phyloP scores from a whole-genome alignment of 73 alveolate species.

The Effrenium voratum region DNA sequence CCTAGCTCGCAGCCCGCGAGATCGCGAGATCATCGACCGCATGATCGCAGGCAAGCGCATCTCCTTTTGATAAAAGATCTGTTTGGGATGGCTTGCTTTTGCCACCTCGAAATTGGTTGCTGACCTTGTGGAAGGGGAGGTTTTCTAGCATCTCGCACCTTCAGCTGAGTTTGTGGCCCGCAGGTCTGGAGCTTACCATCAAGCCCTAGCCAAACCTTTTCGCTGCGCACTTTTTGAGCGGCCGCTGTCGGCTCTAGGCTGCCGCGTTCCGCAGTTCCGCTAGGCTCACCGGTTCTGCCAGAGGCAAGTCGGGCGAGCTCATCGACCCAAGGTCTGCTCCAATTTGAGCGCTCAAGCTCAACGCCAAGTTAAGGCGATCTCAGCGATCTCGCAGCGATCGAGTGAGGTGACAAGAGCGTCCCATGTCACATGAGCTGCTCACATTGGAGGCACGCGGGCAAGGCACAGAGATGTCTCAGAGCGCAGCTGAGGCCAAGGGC shows the following conservation, averaged over 20 bases:
- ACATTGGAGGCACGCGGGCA: too few relatives aligned
- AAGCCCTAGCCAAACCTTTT: slow-evolving; percentile 27
- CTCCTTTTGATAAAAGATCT: not conserved
- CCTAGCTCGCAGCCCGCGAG: slow-evolving; percentile 90
- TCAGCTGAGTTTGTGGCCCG: too few relatives aligned
- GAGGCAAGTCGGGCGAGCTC: slow-evolving; percentile 5
- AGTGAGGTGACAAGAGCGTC: too few relatives aligned
- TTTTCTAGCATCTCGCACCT: not conserved
- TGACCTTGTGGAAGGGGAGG: not conserved
- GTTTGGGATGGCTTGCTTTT: not conserved
- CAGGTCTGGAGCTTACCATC: slow-evolving; percentile 41
- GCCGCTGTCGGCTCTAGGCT: too few relatives aligned
- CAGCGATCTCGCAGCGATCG: not conserved
- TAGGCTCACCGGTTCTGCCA: slow-evolving; percentile 3
- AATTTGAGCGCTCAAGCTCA: not conserved
- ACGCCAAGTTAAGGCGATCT: not conserved
- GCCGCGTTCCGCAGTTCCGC: too few relatives aligned
- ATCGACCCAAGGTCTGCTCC: slow-evolving; percentile 36
- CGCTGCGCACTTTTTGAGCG: too few relatives aligned
- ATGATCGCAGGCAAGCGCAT: slow-evolving; percentile 63
- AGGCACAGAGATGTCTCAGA: too few relatives aligned
- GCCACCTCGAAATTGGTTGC: not conserved
- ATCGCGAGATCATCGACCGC: slow-evolving; percentile 78
- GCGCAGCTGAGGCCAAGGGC: not conserved
- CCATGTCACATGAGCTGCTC: too few relatives aligned